Conservation (phyloP, 2,329 filamentous ascomycete genomes). For the Pestalotiopsis fici region DNA sequence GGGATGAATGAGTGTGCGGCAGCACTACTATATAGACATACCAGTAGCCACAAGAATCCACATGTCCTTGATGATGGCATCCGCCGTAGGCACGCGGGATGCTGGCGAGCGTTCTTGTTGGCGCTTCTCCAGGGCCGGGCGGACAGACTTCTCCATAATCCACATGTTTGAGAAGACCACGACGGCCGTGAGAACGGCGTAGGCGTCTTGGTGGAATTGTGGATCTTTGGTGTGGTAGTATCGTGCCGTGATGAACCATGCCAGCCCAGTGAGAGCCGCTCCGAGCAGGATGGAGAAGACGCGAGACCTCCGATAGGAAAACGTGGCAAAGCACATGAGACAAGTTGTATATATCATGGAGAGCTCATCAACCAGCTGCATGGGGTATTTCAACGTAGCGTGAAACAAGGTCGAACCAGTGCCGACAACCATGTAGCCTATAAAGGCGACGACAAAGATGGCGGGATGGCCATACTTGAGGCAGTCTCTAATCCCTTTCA, state of each 20-base stretch:
- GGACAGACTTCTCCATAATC: slow-evolving; percentile 61
- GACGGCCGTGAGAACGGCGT: slow-evolving; percentile 69
- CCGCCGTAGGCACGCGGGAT: slow-evolving; percentile 23
- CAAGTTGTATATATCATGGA: slow-evolving; percentile 63
- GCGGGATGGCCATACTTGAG: slow-evolving; percentile 69
- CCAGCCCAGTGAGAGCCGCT: slow-evolving; percentile 53
- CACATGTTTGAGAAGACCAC: slow-evolving; percentile 75
- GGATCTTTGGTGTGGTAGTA: slow-evolving; percentile 85
- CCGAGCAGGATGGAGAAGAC: slow-evolving; percentile 55
- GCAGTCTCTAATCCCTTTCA: slow-evolving; percentile 75
- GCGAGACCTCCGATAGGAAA: slow-evolving; percentile 65
- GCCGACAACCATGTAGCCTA: slow-evolving; percentile 56
- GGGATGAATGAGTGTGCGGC: neutral
- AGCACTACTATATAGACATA: slow-evolving; percentile 22
- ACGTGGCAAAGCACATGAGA: slow-evolving; percentile 65
- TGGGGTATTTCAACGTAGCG: slow-evolving; percentile 57
- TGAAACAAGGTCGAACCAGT: slow-evolving; percentile 59
- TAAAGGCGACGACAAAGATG: slow-evolving; percentile 70
- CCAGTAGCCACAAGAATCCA: slow-evolving; percentile 70
- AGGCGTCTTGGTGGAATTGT: slow-evolving; percentile 79
- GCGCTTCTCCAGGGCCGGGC: slow-evolving; percentile 46
- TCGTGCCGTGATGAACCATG: slow-evolving; percentile 69
- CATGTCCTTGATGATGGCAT: slow-evolving; percentile 59
- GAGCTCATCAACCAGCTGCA: slow-evolving; percentile 62
- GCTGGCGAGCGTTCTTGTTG: slow-evolving; percentile 48